These are phyloP conservation scores for Fraxinus baroniana DNA, from an alignment of 305 asterid species.

Conservation along the genomic window DNA sequence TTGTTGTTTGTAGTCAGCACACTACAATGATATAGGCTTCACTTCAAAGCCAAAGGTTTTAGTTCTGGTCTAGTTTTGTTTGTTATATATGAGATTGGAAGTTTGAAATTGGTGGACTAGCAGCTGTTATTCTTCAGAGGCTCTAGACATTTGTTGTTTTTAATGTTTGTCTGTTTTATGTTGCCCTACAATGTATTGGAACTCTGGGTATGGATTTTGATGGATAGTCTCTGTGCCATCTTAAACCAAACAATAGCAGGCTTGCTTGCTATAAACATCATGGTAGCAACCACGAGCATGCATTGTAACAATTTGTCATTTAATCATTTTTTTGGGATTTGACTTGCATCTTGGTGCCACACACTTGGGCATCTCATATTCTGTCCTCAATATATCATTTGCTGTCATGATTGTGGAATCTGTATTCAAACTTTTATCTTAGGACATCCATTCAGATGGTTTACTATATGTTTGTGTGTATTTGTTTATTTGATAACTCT, in stretches of 20 bases:
- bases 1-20: background rate
- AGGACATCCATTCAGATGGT: background rate
- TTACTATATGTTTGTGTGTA: background rate
- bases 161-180: background rate
- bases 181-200: background rate
- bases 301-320: background rate
- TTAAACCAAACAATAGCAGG: background rate
- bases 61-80: conserved; percentile 4
- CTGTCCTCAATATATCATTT: conserved; percentile 3
- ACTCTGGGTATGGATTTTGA: background rate
- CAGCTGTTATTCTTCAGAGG: background rate
- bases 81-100: background rate
- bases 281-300: background rate
- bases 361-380: background rate
- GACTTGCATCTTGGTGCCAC: conserved; percentile 2
- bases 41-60: background rate
- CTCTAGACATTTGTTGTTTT: conserved; percentile 1
- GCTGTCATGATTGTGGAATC: background rate
- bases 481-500: background rate
- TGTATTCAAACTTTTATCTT: background rate
- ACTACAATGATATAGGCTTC: conserved; percentile 6
- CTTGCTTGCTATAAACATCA: background rate
- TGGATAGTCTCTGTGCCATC: background rate
- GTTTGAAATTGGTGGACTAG: background rate
- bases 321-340: background rate